phyloP scores from a whole-genome alignment of 148 eudicot genomes.

The Vaccinium vitisidaea region DNA sequence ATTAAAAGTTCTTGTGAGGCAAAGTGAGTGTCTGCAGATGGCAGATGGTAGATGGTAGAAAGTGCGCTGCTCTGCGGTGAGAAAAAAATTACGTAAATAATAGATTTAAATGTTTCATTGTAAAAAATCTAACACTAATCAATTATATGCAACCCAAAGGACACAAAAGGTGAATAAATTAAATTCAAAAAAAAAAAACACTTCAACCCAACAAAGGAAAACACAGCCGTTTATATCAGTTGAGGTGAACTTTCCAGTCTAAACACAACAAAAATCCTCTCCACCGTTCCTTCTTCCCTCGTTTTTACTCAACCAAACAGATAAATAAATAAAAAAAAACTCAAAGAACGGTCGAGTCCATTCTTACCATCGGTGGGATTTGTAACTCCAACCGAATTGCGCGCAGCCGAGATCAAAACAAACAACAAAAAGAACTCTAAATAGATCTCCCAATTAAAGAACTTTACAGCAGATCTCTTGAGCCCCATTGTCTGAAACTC shows the following conservation, averaged over 20 bases:
- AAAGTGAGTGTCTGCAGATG: not conserved
- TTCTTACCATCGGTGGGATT: conserved; percentile 63
- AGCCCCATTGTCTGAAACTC: conserved; percentile 51
- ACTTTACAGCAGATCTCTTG: conserved; percentile 33
- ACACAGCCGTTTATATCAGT: not conserved
- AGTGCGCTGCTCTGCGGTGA: not conserved
- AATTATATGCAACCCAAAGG: not conserved
- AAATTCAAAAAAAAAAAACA: not conserved
- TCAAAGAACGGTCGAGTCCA: not conserved
- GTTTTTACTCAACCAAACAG: conserved; percentile 8
- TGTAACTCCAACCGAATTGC: conserved; percentile 40
- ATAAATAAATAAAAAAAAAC: not conserved
- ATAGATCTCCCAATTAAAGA: conserved; percentile 29
- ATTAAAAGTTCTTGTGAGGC: not conserved
- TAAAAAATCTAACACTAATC: not conserved
- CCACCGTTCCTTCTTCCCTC: not conserved
- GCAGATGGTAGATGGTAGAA: not conserved
- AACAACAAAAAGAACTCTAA: conserved; percentile 27
- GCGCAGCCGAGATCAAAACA: conserved; percentile 32
- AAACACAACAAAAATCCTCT: not conserved
- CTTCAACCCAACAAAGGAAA: not conserved
- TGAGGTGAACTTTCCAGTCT: not conserved
- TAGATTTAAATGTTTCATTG: not conserved
- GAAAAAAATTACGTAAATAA: not conserved
- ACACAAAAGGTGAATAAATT: not conserved